These are phyloP conservation scores for Ogataea hybrid DNA, from an alignment of 1,139 yeast genomes.

Conservation along the genomic window DNA sequence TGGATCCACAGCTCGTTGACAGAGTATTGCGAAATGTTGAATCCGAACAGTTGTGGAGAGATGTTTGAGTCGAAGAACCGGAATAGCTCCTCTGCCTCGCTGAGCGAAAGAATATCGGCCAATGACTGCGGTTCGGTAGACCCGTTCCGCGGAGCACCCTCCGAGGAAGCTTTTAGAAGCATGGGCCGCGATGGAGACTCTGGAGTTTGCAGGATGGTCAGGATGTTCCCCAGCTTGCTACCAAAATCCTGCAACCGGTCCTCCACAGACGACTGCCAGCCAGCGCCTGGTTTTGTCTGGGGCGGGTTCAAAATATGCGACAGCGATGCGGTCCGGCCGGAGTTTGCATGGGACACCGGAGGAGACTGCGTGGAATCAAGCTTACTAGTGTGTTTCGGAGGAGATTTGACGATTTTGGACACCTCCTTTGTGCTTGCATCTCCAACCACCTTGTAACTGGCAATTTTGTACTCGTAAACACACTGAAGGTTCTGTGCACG, in stretches of 20 bases:
- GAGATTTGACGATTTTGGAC: not conserved
- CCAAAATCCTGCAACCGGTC: constrained; percentile 36
- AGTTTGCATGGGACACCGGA: not conserved
- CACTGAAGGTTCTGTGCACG: constrained; percentile 51
- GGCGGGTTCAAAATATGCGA: constrained; percentile 4
- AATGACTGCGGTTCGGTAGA: constrained; percentile 5
- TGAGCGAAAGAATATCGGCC: constrained; percentile 32
- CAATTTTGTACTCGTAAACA: constrained; percentile 55
- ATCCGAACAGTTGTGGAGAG: constrained; percentile 66
- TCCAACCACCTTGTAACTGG: constrained; percentile 40
- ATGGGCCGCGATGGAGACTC: constrained; percentile 3
- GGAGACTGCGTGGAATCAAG: not conserved
- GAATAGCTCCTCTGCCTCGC: constrained; percentile 52
- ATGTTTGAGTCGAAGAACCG: constrained; percentile 53
- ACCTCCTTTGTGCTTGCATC: not conserved
- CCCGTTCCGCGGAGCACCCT: not conserved
- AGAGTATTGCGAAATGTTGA: constrained; percentile 51
- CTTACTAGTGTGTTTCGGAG: not conserved
- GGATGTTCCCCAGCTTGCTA: constrained; percentile 27
- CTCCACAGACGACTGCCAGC: constrained; percentile 33
- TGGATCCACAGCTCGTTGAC: constrained; percentile 52
- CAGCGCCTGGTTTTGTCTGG: not conserved
- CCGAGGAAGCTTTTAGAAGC: constrained; percentile 3
- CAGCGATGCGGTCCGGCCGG: not conserved
- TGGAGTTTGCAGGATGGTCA: constrained; percentile 21